Conservation (phyloP, 371 early-diverging fungal species). For the Saksenaea vasiformis region DNA sequence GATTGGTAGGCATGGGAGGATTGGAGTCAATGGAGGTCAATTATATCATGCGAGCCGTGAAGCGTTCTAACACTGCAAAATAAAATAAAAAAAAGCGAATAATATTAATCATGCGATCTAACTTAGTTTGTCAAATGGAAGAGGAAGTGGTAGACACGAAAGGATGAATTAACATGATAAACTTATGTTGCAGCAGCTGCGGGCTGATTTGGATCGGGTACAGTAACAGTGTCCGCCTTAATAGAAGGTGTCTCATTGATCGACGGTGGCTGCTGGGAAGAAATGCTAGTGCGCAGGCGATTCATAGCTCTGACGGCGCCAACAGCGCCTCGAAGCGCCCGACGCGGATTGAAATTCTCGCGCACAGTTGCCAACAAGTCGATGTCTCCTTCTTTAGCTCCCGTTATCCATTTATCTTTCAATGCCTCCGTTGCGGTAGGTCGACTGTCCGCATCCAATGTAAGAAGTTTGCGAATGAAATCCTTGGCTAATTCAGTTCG, state of each 20-base stretch:
- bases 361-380: slow-evolving; percentile 69
- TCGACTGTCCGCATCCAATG: slow-evolving; percentile 69
- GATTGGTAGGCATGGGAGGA: slow-evolving; percentile 36
- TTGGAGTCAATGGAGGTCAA: slow-evolving; percentile 46
- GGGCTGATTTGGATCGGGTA: not conserved
- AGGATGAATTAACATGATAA: not conserved
- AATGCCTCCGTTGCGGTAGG: slow-evolving; percentile 82
- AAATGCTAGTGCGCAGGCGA: slow-evolving; percentile 16
- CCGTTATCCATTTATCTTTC: slow-evolving; percentile 80
- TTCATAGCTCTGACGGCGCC: slow-evolving; percentile 30
- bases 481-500: slow-evolving; percentile 68
- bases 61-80: not conserved
- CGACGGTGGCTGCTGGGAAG: not conserved
- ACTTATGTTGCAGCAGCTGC: not conserved
- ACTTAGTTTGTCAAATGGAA: not conserved
- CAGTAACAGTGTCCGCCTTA: not conserved
- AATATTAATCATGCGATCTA: not conserved
- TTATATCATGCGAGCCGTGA: slow-evolving; percentile 42
- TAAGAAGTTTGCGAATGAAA: slow-evolving; percentile 78
- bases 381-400: slow-evolving; percentile 43
- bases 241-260: not conserved
- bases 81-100: not conserved
- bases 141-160: not conserved
- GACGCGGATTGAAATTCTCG: slow-evolving; percentile 52
- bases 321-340: slow-evolving; percentile 30